phyloP scores from a whole-genome alignment of 2,329 filamentous ascomycete species.

The Ascochyta lentis region DNA sequence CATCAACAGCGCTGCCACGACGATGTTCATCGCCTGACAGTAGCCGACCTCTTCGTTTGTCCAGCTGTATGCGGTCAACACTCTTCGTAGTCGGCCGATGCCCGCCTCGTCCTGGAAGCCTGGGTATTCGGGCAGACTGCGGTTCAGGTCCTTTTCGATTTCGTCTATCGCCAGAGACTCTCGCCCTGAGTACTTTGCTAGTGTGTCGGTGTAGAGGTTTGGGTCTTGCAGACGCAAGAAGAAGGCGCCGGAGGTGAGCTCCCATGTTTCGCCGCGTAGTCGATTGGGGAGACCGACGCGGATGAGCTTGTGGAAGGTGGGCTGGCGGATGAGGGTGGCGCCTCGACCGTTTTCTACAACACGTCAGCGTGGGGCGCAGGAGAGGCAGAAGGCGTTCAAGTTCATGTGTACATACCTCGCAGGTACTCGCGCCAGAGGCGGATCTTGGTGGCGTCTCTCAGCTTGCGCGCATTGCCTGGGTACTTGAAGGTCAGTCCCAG shows the following conservation, averaged over 20 bases:
- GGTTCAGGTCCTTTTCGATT: slow-evolving; percentile 97
- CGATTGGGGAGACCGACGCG: slow-evolving; percentile 93
- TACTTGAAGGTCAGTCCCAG: slow-evolving; percentile 93
- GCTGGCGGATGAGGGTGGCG: slow-evolving; percentile 88
- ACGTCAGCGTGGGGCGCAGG: slow-evolving; percentile 18
- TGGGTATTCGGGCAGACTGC: slow-evolving; percentile 94
- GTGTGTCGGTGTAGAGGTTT: slow-evolving; percentile 80
- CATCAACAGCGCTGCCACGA: slow-evolving; percentile 95
- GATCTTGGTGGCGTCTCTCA: slow-evolving; percentile 96
- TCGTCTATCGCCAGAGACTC: slow-evolving; percentile 97
- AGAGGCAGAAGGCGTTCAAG: not conserved
- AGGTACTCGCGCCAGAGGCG: slow-evolving; percentile 96
- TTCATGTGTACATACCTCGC: slow-evolving; percentile 55
- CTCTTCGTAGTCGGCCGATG: slow-evolving; percentile 85
- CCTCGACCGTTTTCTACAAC: slow-evolving; percentile 84
- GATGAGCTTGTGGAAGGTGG: slow-evolving; percentile 97
- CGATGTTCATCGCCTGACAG: slow-evolving; percentile 99
- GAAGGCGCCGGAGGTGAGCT: slow-evolving; percentile 88
- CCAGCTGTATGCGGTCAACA: slow-evolving; percentile 98
- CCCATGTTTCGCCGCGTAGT: slow-evolving; percentile 93
- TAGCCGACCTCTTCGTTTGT: slow-evolving; percentile 94
- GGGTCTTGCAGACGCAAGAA: slow-evolving; percentile 88
- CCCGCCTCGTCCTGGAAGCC: slow-evolving; percentile 97
- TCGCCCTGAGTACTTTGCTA: slow-evolving; percentile 81
- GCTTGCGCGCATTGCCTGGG: slow-evolving; percentile 90